A percentile compares a stretch with the other conserved stretches of the same genome.
Conservation (phyloP, 345 rosid species). For the Boechera stricta region DNA sequence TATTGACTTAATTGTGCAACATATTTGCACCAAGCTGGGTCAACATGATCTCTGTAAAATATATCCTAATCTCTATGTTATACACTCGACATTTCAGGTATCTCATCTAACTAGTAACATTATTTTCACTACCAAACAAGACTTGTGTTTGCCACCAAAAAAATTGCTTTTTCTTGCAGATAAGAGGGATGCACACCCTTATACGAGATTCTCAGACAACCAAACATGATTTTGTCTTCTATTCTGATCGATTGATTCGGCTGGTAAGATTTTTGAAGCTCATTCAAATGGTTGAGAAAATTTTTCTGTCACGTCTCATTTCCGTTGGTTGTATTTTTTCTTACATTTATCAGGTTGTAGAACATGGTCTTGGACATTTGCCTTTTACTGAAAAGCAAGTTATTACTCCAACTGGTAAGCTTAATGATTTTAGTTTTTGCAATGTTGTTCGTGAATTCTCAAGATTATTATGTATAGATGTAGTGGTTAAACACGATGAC, state of each 20-base stretch:
- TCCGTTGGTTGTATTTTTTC: background rate
- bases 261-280: slow-evolving; percentile 60
- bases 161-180: slow-evolving; percentile 56
- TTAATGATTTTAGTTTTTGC: slow-evolving; percentile 1
- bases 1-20: slow-evolving; percentile 96
- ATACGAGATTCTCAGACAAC: slow-evolving; percentile 95
- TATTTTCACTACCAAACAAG: slow-evolving; percentile 1
- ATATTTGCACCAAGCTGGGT: slow-evolving; percentile 94
- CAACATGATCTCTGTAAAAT: slow-evolving; percentile 99
- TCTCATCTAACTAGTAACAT: slow-evolving; percentile 25
- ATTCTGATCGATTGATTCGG: slow-evolving; percentile 96
- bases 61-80: slow-evolving; percentile 89
- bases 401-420: slow-evolving; percentile 93
- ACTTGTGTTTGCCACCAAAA: slow-evolving; percentile 4
- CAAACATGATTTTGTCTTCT: slow-evolving; percentile 94
- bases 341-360: slow-evolving; percentile 72
- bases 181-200: slow-evolving; percentile 99
- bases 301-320: background rate
- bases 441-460: slow-evolving; percentile 24
- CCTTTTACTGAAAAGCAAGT: slow-evolving; percentile 99
- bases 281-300: slow-evolving; percentile 24
- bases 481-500: background rate
- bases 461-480: background rate
- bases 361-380: slow-evolving; percentile 97
- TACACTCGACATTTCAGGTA: slow-evolving; percentile 99